These are phyloP conservation scores for Silene latifolia DNA, from an alignment of 148 eudicot genomes.

Conservation along the genomic window DNA sequence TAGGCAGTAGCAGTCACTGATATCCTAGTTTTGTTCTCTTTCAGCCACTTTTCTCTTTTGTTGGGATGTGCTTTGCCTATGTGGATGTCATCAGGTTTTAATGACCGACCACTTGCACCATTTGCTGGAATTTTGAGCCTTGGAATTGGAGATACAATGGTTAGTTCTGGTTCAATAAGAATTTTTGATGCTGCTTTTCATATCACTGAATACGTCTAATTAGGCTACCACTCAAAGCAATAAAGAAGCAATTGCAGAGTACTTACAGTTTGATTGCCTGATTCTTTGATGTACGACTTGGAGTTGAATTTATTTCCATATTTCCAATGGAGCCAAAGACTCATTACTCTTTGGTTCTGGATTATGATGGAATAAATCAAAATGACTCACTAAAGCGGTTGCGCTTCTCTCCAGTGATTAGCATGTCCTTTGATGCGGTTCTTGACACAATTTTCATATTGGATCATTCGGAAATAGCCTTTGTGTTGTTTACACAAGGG, in stretches of 20 bases:
- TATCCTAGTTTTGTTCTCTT: conserved; percentile 11
- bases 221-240: background rate
- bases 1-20: background rate
- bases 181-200: background rate
- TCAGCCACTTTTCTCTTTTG: conserved; percentile 92
- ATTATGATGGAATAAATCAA: no score
- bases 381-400: no score
- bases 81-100: conserved; percentile 92
- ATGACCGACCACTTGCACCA: conserved; percentile 93
- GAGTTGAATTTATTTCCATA: no score
- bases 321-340: no score
- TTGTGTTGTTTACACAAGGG: no score
- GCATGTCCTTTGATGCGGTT: no score
- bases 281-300: background rate
- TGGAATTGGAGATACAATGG: conserved; percentile 99
- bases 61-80: conserved; percentile 98
- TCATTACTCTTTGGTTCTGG: no score
- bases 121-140: conserved; percentile 99
- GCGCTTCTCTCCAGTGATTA: no score
- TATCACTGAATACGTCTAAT: background rate
- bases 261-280: background rate
- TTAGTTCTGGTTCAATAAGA: conserved; percentile 29
- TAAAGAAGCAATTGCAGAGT: no score
- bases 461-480: no score
- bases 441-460: no score